Percentiles rank a stretch among this genome's conserved stretches.
Evolutionary conservation across 257 asterid species (phyloP).

Genomic region (Lycium ferocissimum): DNA sequence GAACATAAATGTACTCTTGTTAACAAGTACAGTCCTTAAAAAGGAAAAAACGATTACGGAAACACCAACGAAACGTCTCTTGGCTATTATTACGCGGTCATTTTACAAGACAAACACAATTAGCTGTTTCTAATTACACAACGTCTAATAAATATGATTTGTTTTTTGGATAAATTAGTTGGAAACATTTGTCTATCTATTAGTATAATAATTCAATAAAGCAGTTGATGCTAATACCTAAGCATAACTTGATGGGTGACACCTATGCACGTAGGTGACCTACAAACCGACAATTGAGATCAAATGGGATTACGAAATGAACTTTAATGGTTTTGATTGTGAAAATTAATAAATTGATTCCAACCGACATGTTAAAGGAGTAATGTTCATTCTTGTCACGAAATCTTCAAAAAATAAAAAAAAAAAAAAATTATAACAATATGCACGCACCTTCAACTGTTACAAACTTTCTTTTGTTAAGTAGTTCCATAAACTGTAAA

Average conservation of each 20-base stretch:
- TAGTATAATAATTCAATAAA: neutral
- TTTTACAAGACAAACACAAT: neutral
- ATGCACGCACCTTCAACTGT: neutral
- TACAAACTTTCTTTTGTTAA: no score
- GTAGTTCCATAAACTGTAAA: no score
- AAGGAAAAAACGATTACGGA: neutral
- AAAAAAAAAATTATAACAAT: no score
- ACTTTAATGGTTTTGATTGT: neutral
- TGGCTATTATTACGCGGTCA: neutral
- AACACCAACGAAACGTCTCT: neutral
- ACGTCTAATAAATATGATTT: neutral
- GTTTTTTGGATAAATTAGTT: neutral
- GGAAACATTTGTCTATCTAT: neutral
- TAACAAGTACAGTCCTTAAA: no score
- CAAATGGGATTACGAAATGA: neutral
- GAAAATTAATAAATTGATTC: neutral
- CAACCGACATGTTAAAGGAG: neutral
- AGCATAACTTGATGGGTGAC: neutral
- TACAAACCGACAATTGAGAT: neutral
- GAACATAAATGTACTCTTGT: no score
- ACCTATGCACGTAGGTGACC: constrained; percentile 21
- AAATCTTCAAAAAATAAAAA: no score
- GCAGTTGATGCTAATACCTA: neutral
- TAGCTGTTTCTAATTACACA: neutral
- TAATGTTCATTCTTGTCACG: neutral